phyloP scores from a whole-genome alignment of 1,139 yeast species.

The Suhomyces chickasaworum region DNA sequence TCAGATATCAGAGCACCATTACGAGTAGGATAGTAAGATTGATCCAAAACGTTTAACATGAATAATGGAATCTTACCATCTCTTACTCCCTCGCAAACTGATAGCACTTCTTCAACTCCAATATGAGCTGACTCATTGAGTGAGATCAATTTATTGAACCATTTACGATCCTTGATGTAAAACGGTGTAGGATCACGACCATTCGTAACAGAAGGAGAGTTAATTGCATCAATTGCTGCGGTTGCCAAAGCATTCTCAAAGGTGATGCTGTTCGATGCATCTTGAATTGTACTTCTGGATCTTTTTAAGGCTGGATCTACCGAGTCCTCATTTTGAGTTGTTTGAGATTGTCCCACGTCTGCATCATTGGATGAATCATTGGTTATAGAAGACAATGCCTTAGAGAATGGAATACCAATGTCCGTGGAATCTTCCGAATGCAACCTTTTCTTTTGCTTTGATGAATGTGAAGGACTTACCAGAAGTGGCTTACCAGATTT shows the following conservation, averaged over 20 bases:
- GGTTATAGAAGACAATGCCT: slow-evolving; percentile 14
- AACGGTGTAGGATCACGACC: slow-evolving; percentile 29
- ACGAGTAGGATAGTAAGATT: slow-evolving; percentile 31
- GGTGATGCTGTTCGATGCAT: slow-evolving; percentile 21
- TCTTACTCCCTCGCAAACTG: slow-evolving; percentile 42
- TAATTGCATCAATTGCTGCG: slow-evolving; percentile 41
- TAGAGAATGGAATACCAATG: slow-evolving; percentile 15
- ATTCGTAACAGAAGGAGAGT: slow-evolving; percentile 32
- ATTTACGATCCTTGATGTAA: slow-evolving; percentile 43
- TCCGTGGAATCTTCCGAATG: slow-evolving; percentile 17
- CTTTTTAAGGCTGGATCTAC: slow-evolving; percentile 36
- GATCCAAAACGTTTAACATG: slow-evolving; percentile 43
- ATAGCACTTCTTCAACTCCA: slow-evolving; percentile 36
- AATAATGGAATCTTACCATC: slow-evolving; percentile 44
- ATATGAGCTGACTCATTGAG: slow-evolving; percentile 34
- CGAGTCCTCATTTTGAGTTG: slow-evolving; percentile 25
- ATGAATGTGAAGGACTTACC: slow-evolving; percentile 5
- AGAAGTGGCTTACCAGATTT: slow-evolving; percentile 19
- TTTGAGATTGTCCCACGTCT: slow-evolving; percentile 10
- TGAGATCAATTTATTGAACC: slow-evolving; percentile 40
- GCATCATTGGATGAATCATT: slow-evolving; percentile 13
- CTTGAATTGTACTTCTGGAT: slow-evolving; percentile 20
- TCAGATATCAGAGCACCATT: slow-evolving; percentile 22
- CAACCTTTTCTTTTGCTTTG: slow-evolving; percentile 20
- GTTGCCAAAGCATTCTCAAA: slow-evolving; percentile 36